phyloP scores from a whole-genome alignment of 352 stramenopile species.

The Phytophthora parvispora region DNA sequence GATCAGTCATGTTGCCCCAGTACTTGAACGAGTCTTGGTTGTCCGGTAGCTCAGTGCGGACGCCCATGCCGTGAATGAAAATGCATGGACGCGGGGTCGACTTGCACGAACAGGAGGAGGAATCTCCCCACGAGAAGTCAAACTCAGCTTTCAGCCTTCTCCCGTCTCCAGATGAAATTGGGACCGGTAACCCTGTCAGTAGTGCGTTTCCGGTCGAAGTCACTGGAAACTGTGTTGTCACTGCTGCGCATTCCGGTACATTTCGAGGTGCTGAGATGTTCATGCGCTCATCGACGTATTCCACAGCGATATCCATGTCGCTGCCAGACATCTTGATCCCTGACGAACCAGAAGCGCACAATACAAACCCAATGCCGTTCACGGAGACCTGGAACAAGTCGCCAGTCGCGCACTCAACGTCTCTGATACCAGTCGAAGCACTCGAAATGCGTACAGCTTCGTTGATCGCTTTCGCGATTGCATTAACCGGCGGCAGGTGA shows the following conservation, averaged over 20 bases:
- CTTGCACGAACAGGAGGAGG: background rate
- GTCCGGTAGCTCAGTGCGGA: background rate
- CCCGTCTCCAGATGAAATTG: background rate
- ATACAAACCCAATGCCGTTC: conserved; percentile 10
- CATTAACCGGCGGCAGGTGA: conserved; percentile 8
- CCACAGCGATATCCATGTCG: conserved; percentile 18
- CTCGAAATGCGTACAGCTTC: background rate
- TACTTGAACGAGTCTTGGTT: conserved; percentile 3
- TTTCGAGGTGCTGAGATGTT: conserved; percentile 12
- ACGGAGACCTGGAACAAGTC: conserved; percentile 1
- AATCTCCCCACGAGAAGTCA: background rate
- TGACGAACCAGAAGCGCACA: conserved; percentile 2
- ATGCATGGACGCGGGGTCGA: background rate
- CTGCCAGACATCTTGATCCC: conserved; percentile 11
- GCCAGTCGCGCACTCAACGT: background rate
- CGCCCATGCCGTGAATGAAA: background rate
- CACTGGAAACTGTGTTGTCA: no score
- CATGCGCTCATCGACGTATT: background rate
- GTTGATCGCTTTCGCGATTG: conserved; percentile 5
- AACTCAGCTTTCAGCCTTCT: background rate
- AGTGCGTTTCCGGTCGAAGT: background rate
- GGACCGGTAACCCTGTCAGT: background rate
- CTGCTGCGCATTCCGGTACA: no score
- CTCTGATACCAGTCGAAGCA: background rate
- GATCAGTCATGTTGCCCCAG: conserved; percentile 27